A percentile compares a stretch with the other conserved stretches of the same genome.
Evolutionary conservation across 129 eudicot genomes (phyloP).

Genomic region (Flaveria trinervia): DNA sequence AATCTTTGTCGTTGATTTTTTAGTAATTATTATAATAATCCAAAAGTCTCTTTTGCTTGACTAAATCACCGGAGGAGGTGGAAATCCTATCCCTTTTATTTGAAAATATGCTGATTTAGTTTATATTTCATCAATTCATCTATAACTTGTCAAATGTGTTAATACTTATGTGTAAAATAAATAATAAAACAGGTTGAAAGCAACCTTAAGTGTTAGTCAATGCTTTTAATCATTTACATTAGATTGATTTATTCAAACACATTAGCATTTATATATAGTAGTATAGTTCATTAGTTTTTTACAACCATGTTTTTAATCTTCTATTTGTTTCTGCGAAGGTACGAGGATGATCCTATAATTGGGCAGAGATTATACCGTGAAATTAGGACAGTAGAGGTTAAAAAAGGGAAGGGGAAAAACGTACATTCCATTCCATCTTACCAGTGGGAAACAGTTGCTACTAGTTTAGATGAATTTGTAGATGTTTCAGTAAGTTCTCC

Average conservation of each 20-base stretch:
- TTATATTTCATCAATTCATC: neutral
- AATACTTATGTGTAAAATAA: neutral
- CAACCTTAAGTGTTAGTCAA: neutral
- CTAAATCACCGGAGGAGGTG: neutral
- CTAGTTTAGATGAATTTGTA: constrained; percentile 84
- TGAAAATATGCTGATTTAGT: neutral
- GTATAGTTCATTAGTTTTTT: neutral
- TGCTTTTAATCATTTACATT: neutral
- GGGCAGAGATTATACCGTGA: constrained; percentile 95
- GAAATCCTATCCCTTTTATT: neutral
- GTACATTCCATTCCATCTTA: constrained; percentile 72
- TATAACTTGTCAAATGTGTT: neutral
- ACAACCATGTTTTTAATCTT: neutral
- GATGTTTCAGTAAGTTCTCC: constrained; percentile 80
- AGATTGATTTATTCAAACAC: neutral
- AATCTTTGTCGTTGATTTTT: constrained; percentile 23
- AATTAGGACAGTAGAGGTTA: constrained; percentile 83
- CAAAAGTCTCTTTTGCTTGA: neutral
- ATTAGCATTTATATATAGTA: neutral
- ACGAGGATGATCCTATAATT: constrained; percentile 81
- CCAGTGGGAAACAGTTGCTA: constrained; percentile 96
- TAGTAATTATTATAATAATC: neutral
- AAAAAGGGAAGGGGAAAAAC: constrained; percentile 79
- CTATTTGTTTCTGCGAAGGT: constrained; percentile 51
- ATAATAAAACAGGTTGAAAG: neutral